Evolutionary conservation across 352 stramenopile species (phyloP).

Genomic region (Thraustochytrium striatum): DNA sequence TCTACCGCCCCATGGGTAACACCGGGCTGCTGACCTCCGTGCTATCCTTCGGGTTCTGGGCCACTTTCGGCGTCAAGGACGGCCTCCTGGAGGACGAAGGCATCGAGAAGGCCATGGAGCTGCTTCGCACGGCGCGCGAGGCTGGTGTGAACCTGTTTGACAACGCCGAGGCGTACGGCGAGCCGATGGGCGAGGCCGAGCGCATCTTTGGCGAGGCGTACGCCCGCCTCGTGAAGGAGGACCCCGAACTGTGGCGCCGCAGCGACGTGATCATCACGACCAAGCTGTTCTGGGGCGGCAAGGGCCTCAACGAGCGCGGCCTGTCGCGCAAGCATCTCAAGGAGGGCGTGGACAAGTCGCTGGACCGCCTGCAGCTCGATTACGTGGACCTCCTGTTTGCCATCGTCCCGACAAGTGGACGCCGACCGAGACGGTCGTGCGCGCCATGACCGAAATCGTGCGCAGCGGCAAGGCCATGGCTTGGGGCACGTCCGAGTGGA

Average conservation of each 20-base stretch:
- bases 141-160: conserved; percentile 46
- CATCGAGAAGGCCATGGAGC: conserved; percentile 44
- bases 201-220: conserved; percentile 41
- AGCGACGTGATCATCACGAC: conserved; percentile 57
- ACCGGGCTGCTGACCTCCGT: conserved; percentile 39
- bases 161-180: conserved; percentile 41
- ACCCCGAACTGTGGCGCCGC: conserved; percentile 49
- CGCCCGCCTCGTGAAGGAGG: conserved; percentile 35
- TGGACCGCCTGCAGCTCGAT: conserved; percentile 55
- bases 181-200: conserved; percentile 33
- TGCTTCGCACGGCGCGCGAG: neutral
- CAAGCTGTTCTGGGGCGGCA: conserved; percentile 56
- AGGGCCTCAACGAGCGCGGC: conserved; percentile 55
- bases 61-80: conserved; percentile 48
- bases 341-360: conserved; percentile 54
- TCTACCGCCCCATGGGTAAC: conserved; percentile 39
- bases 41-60: conserved; percentile 46
- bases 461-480: conserved; percentile 64
- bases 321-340: conserved; percentile 57
- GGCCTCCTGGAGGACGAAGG: conserved; percentile 31
- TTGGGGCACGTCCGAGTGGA: conserved; percentile 73
- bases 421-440: conserved; percentile 61
- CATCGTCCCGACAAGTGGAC: conserved; percentile 55
- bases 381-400: conserved; percentile 58
- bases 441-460: conserved; percentile 68